Evolutionary conservation across 2,329 filamentous ascomycete genomes (phyloP), one percentile per base, ranked within the genome.

Genomic region (Chaetomiaceae sp.): DNA sequence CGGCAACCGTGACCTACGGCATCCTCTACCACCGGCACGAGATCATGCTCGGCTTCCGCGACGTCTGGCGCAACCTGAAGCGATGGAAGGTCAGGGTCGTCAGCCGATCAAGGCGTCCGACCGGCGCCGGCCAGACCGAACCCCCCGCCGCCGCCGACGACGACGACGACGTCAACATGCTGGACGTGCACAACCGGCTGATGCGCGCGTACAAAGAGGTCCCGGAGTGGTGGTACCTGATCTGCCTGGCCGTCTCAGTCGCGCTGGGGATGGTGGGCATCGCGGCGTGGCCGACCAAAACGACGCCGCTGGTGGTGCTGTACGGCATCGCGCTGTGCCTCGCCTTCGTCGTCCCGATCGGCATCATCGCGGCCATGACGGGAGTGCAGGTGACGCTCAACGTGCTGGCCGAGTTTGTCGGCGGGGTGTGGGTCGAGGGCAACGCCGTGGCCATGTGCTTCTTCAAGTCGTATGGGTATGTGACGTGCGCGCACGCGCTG

Each of bases 301-400:
- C 73, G 4, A 58, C 68, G 9, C 77, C 75, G 70, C 78, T 72
- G 68, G 72, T 71, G 0, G 76, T 78, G 51, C 67, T 79, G 40
- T 61, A 77, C n/a, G 65, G 75, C 7, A 65, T 76, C 14, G 63
- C 72, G 31, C 69, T 79, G 51, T 67, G 74, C 0, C 57, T 65
- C 10, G 48, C 77, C 14, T 73, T 74, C 60, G 70, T 72, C 12
- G 63, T 77, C 13, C 75, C 75, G 4, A 67, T 66, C 56, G 69
- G 68, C 35, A 70, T 78, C 41, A 67, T 78, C 42, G 66, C 73
- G 54, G 75, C 73, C 5, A 74, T 75, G 67, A 72, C 50, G 67
- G 58, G 59, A 12, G 48, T 61, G 0, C 37, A 56, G 37, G 59
- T 61, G 2, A 60, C 59, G 7, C 48, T 61, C 27, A 60, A 60